Base-by-base conservation (phyloP, 345 rosid genomes). In the Moringa oleifera region DNA sequence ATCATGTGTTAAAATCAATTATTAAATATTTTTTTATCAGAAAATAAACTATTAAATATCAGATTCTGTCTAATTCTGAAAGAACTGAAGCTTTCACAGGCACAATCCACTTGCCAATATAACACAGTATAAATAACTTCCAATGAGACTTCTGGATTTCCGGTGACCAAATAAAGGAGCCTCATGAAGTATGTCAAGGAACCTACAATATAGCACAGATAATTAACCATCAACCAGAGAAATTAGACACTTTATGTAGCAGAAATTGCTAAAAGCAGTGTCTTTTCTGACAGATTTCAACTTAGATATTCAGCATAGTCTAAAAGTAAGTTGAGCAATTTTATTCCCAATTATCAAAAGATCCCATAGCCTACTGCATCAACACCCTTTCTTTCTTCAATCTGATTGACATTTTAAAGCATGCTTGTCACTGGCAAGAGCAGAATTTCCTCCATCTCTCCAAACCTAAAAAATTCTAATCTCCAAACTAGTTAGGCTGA, bases 111-210 rank as follows among this genome's bases (percentile, higher is more conserved):
- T 78, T 81, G 80, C 96, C 90, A 92, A 74, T 71, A 89, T 20
- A 58, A 85, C 45, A 62, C 81, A 81, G 80, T 80, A 89, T 47
- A 83, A 66, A 62, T 89, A 74, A 62, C 96, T 81, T 49, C 97
- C 97, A 59, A 87, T 65, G 55, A 92, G 69, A 62, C 86, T 81
- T 71, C 87, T 83, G 23, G 90, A 81, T 83, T 90, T 89, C 77
- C 95, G 81, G 74, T 87, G 91, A 75, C 93, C 97, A n/a, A 88
- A 81, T 49, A 92, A 70, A 57, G 98, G 93, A 67, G 98, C 97
- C 67, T 92, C 98, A 25, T 92, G 93, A 56, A 92, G 80, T 71
- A 92, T 92, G 73, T 92, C 97, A 45, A 87, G 84, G 62, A 92
- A 92, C 81, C 98, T 89, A 54, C 36, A 67, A 67, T 33, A n/a